Evolutionary conservation across 1,139 yeast genomes (phyloP).

Genomic region (Saccharomyces hybrid): DNA sequence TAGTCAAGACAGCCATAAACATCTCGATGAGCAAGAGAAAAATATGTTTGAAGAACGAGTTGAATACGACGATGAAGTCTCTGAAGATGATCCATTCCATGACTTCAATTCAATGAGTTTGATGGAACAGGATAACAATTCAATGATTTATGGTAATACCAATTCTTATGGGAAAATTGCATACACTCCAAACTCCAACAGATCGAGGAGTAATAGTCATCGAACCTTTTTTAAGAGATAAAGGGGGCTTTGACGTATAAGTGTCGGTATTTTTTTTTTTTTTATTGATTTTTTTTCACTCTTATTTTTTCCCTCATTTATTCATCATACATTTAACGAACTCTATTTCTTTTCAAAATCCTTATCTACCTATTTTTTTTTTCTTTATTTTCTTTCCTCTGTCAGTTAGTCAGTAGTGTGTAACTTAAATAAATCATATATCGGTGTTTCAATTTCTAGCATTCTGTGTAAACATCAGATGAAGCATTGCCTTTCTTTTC

Average conservation of each 20-base stretch:
- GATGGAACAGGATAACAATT: slow-evolving; percentile 58
- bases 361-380: neutral
- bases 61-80: slow-evolving; percentile 28
- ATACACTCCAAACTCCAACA: slow-evolving; percentile 45
- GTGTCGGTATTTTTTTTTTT: slow-evolving; percentile 10
- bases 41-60: slow-evolving; percentile 35
- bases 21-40: slow-evolving; percentile 33
- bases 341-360: neutral
- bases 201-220: slow-evolving; percentile 36
- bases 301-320: neutral
- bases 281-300: neutral
- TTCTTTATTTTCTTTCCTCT: neutral
- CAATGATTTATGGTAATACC: slow-evolving; percentile 45
- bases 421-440: neutral
- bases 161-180: slow-evolving; percentile 59
- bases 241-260: slow-evolving; percentile 15
- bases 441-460: neutral
- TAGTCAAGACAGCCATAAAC: slow-evolving; percentile 7
- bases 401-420: neutral
- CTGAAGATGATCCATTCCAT: slow-evolving; percentile 69
- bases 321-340: neutral
- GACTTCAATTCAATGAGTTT: slow-evolving; percentile 83
- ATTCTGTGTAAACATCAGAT: neutral
- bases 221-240: slow-evolving; percentile 36
- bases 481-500: neutral